Evolutionary conservation across 305 asterid species (phyloP), one percentile per base, ranked within the genome.

Genomic region (Plantago coronopus): DNA sequence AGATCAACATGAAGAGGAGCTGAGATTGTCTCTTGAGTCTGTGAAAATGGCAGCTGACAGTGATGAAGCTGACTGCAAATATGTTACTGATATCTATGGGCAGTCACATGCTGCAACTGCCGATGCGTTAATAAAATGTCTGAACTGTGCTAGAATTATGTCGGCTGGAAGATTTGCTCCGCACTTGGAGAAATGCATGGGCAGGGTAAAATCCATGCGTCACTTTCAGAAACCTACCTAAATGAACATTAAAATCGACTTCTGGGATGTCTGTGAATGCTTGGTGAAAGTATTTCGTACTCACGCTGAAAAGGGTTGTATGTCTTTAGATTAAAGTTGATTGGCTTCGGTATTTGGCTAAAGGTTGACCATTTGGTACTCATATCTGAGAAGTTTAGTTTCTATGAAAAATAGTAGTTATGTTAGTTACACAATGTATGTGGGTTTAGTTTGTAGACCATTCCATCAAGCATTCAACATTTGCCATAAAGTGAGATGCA

Each of bases 101-200:
- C 95, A 87, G 70, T 83, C 94, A 63, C 99, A 93, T 74, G 95
- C 99, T 63, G 63, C 95, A 1, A 77, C 89, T 17, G 99, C 99
- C 15, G 79, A 44, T 68, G 99, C 89, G 59, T 69, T 93, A 67
- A 81, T 93, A n/a, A 79, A 81, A 42, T 93, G 99, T 82, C 87
- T 93, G 99, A 89, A 93, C 69, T 93, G 97, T 70, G 77, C 88
- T 53, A 72, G 96, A 56, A 67, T 88, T 43, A 72, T 83, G 31
- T 69, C 74, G 87, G 96, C 97, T 58, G 99, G 97, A 50, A 70
- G 94, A 46, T 89, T 93, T 62, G 99, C 99, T 45, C 96, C 97
- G 59, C 99, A 93, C 79, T 68, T 93, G 79, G 99, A 89, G 87
- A 89, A 89, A 74, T 89, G 99, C 84, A 89, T 93, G 97, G 99